Evolutionary conservation across 2,329 filamentous ascomycete species (phyloP).

Genomic region (Diaporthe velutina): DNA sequence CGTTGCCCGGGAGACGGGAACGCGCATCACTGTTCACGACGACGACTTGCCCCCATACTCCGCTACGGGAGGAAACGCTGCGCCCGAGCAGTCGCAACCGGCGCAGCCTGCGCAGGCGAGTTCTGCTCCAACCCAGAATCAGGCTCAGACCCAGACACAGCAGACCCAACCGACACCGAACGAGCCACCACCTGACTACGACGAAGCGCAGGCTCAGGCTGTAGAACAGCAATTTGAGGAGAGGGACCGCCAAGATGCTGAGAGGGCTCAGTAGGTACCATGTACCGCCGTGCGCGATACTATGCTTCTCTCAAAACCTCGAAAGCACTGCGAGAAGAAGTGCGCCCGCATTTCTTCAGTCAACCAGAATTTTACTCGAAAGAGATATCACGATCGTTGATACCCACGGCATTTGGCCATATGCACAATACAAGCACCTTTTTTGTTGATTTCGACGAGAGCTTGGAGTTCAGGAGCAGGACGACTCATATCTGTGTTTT

Average conservation of each 20-base stretch:
- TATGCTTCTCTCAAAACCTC: background rate
- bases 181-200: slow-evolving; percentile 91
- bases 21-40: slow-evolving; percentile 68
- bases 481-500: slow-evolving; percentile 17
- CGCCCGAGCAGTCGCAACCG: slow-evolving; percentile 44
- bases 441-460: slow-evolving; percentile 10
- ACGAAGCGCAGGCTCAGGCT: slow-evolving; percentile 86
- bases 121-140: slow-evolving; percentile 27
- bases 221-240: slow-evolving; percentile 72
- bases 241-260: slow-evolving; percentile 80
- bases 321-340: slow-evolving; percentile 43
- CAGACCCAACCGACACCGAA: slow-evolving; percentile 60
- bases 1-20: slow-evolving; percentile 77
- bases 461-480: slow-evolving; percentile 34
- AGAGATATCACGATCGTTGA: slow-evolving; percentile 21
- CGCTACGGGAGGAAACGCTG: slow-evolving; percentile 45
- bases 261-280: slow-evolving; percentile 60
- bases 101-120: slow-evolving; percentile 44
- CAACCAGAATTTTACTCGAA: background rate
- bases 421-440: slow-evolving; percentile 12
- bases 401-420: slow-evolving; percentile 13
- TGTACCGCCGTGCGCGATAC: background rate
- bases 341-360: background rate
- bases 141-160: slow-evolving; percentile 39
- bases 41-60: slow-evolving; percentile 91